Evolutionary conservation across 83 land plant genomes (phyloP), one percentile per base, ranked within the genome.

Genomic region (Picea mariana): DNA sequence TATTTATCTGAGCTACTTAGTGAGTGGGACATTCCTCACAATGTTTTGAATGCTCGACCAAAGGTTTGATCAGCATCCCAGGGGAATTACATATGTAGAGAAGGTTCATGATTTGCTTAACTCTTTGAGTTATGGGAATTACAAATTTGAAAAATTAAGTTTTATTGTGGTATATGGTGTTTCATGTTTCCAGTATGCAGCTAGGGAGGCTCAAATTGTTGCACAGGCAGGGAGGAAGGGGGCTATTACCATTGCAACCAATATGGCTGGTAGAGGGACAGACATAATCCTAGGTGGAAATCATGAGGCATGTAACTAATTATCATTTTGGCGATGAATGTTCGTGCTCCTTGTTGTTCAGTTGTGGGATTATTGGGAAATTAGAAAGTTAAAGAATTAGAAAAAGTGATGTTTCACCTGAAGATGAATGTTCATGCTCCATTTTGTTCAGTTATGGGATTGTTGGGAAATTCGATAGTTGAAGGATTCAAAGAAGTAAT

Each of bases 251-350:
- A 94, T 97, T 59, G 94, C 99, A 21, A 97, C 99, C 34, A 97
- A 97, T 81, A 97, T 97, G 99, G 99, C 99, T 80, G 99, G 99
- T 5, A 88, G 99, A 81, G 99, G 99, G 34, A 97, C 99, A 63
- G 99, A 97, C 85, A 97, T 97, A 66, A 97, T 97, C 58, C 88
- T 97, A 8, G 99, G 99, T 79, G 99, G 99, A 77, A 98, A 98
- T 77, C 97, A 98, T 16, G 98, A 96, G 82, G 99, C 88, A 88
- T 24, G 83, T 82, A 15, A 58, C n/a, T 52, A 9, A 11, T 9
- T 52, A 52, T 52, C 58, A 52, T 52, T 52, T 52, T 3, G 58
- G 58, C 12, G 12, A 11, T 52, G 58, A 52, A 52, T 52, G 58
- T 52, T 52, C 3, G 9, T 11, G 12, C 58, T 52, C 58, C 3